Conservation (phyloP, 2,329 filamentous ascomycete genomes). For the Alternaria triticimaculans region DNA sequence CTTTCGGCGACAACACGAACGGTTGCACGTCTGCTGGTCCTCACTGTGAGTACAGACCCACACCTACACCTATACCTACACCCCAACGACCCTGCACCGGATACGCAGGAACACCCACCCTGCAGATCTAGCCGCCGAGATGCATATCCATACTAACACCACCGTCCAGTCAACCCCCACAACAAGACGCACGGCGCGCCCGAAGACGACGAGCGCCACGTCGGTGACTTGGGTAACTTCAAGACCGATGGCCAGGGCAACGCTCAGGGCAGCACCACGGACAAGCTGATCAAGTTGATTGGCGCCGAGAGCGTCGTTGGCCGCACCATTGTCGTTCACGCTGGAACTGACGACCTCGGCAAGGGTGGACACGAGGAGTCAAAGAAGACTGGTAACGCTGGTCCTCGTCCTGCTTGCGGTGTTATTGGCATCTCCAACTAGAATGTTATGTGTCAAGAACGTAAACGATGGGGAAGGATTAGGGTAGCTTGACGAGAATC, state of each 20-base stretch:
- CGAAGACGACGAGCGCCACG: constrained; percentile 82
- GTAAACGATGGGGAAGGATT: background rate
- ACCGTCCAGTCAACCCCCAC: constrained; percentile 83
- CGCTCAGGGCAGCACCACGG: constrained; percentile 77
- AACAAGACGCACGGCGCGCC: constrained; percentile 92
- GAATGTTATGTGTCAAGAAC: background rate
- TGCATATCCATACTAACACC: constrained; percentile 4
- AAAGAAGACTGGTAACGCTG: constrained; percentile 98
- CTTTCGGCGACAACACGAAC: constrained; percentile 99
- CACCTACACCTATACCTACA: background rate
- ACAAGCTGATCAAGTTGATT: constrained; percentile 92
- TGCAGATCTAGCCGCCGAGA: background rate
- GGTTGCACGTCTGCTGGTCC: constrained; percentile 98
- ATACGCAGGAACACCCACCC: background rate
- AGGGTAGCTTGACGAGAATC: background rate
- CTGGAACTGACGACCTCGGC: constrained; percentile 95
- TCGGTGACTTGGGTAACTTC: constrained; percentile 97
- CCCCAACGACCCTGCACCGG: background rate
- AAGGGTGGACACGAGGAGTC: constrained; percentile 91
- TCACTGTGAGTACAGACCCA: constrained; percentile 73
- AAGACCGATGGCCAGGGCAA: constrained; percentile 93
- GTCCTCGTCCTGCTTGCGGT: constrained; percentile 91
- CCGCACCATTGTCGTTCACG: constrained; percentile 93
- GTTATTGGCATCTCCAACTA: constrained; percentile 81
- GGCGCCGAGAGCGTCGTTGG: constrained; percentile 94